A percentile compares a stretch with the other conserved stretches of the same genome.
phyloP scores from a whole-genome alignment of 495 filamentous ascomycete species.

The Friedmanniomyces endolithicus region DNA sequence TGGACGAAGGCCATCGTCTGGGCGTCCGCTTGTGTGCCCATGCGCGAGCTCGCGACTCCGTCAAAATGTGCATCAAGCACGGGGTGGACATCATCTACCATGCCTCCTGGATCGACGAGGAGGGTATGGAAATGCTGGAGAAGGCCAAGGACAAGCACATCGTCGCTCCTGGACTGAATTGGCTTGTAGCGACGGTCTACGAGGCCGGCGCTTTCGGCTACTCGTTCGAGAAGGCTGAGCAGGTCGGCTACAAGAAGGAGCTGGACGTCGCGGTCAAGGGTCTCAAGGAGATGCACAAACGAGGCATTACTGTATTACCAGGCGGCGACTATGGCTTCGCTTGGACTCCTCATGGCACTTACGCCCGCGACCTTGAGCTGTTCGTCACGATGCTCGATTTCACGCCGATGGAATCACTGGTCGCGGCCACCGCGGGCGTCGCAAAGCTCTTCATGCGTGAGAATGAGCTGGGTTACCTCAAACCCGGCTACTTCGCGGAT shows the following conservation, averaged over 20 bases:
- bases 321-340: constrained; percentile 44
- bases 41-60: constrained; percentile 38
- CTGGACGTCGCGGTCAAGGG: constrained; percentile 33
- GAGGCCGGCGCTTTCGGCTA: constrained; percentile 38
- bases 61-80: constrained; percentile 35
- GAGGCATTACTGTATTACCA: constrained; percentile 38
- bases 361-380: constrained; percentile 27
- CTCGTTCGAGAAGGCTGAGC: constrained; percentile 33
- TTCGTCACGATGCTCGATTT: constrained; percentile 41
- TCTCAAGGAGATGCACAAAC: constrained; percentile 37
- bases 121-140: constrained; percentile 39
- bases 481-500: constrained; percentile 38
- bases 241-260: constrained; percentile 37
- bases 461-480: constrained; percentile 38
- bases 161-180: constrained; percentile 39
- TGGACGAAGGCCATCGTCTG: constrained; percentile 38
- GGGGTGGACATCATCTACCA: constrained; percentile 43
- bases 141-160: constrained; percentile 34
- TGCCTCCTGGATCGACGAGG: constrained; percentile 38
- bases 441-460: constrained; percentile 39
- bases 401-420: constrained; percentile 38
- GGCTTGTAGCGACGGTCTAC: constrained; percentile 33
- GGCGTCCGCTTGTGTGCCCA: constrained; percentile 39
- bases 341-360: constrained; percentile 42
- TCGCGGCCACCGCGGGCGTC: constrained; percentile 38